These are phyloP conservation scores for Pseudogymnoascus sp. DNA, from an alignment of 2,329 filamentous ascomycete species.

Conservation along the genomic window DNA sequence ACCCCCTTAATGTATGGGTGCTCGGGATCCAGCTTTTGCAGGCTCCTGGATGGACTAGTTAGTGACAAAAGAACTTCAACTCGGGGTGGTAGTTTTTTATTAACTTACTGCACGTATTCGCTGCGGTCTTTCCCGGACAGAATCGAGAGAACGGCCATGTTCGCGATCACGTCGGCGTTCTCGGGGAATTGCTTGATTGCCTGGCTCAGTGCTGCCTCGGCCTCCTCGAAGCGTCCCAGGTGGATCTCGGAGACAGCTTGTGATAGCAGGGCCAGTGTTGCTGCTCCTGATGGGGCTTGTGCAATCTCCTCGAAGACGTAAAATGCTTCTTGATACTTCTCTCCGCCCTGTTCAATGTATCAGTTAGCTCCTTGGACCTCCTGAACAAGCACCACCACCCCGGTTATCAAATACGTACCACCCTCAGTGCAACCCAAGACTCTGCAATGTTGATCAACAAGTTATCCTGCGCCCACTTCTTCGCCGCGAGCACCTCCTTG, in stretches of 20 bases:
- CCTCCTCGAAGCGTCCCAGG: constrained; percentile 79
- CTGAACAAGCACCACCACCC: neutral
- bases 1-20: constrained; percentile 68
- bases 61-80: neutral
- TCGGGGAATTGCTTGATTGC: constrained; percentile 66
- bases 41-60: constrained; percentile 39
- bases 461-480: constrained; percentile 92
- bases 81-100: constrained; percentile 14
- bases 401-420: constrained; percentile 47
- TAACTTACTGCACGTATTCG: constrained; percentile 51
- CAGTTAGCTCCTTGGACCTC: constrained; percentile 17
- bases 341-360: constrained; percentile 66
- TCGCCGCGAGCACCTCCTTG: constrained; percentile 79
- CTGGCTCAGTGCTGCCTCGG: constrained; percentile 75
- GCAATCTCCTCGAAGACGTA: constrained; percentile 97
- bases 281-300: constrained; percentile 72
- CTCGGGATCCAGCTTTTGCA: constrained; percentile 48
- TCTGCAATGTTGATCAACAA: constrained; percentile 90
- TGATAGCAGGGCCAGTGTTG: constrained; percentile 66
- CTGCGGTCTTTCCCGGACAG: constrained; percentile 63
- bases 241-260: constrained; percentile 91
- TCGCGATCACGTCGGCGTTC: constrained; percentile 70
- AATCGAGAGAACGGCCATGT: constrained; percentile 69
- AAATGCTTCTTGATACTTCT: constrained; percentile 93
- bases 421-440: constrained; percentile 83